Base-by-base conservation (phyloP, 257 asterid genomes). In the Nicotiana otophora region DNA sequence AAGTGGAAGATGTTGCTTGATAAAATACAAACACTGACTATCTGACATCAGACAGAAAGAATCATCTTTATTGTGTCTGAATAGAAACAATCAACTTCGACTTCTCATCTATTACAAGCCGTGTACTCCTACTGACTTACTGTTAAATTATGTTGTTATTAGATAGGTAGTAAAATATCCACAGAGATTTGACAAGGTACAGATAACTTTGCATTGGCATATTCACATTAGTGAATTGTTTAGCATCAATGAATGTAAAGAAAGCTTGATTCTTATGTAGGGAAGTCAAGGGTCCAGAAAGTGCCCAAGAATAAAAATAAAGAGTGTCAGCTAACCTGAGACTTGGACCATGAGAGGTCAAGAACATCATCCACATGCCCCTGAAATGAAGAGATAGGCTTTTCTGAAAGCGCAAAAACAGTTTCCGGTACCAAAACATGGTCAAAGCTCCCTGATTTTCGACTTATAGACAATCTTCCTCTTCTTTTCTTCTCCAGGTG, bases 311-410 rank as follows among this genome's bases (percentile, higher is more conserved):
- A 67, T 34, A 62, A 28, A 68, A 78, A 72, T 42, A 28, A 76
- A 76, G 63, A 70, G 68, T 16, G 85, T 70, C 60, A 83, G 78
- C 94, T 88, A 82, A 96, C 99, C 95, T 93, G 97, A 85, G 98
- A 94, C 88, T 96, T 96, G 87, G 99, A 96, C 99, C 99, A 96
- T 17, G 99, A 96, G 80, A 96, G 93, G 89, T 96, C 98, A 84
- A 96, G 91, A 65, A 96, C 97, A 84, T 90, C 98, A 86, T 90
- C 93, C 82, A 84, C 82, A 88, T 96, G 99, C 78, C 99, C 99
- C 83, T 87, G 89, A 80, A 96, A 92, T 83, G 98, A 94, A 86
- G 97, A 90, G 16, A 87, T 80, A 28, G 98, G 98, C 87, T 93
- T 93, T 77, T 96, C 99, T 28, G 93, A 86, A 75, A 96, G 97